Evolutionary conservation across 257 asterid genomes (phyloP), one percentile per base, ranked within the genome.

Genomic region (Jacaranda copaia): DNA sequence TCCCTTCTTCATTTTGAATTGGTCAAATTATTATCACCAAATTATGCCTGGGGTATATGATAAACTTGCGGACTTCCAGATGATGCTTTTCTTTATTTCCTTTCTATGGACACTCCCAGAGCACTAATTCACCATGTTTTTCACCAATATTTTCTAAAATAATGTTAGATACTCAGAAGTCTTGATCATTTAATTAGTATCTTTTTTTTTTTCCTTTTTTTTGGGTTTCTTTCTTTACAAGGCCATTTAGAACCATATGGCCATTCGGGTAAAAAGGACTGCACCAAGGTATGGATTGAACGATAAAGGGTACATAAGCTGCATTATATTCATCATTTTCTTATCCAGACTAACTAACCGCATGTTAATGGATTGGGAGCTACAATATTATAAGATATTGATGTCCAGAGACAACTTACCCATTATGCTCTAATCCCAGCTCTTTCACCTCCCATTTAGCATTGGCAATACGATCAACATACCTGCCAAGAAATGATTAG

Each of bases 401-500:
- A 48, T 74, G 48, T 70, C 57, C 75, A 38, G 46, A 71, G 58
- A 79, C 32, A 75, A 84, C 91, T 42, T 89, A 96, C 99, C 99
- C 98, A 67, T 93, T 96, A 78, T 96, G 99, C 88, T 96, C 99
- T 83, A 92, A 70, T 65, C 99, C 98, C 55, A 96, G 99, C 87
- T 93, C 98, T 82, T 89, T 93, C 85, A 96, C 96, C 84, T 96
- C 99, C 99, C 99, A 96, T 87, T 90, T 96, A 39, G 97, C 97
- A 84, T 73, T 90, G 79, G 97, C 90, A 64, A 96, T 86, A 70
- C 97, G 91, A 78, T 96, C 99, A 64, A 87, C 97, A 79, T 96
- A 96, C 90, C 99, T 96, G 97, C 88, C 32, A 25, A 25, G 32
- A 25, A 25, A 25, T 25, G 32, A 25, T 16, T 57, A 32, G 12